Conservation (phyloP, 371 early-diverging fungal genomes). For the Apophysomyces sp. region DNA sequence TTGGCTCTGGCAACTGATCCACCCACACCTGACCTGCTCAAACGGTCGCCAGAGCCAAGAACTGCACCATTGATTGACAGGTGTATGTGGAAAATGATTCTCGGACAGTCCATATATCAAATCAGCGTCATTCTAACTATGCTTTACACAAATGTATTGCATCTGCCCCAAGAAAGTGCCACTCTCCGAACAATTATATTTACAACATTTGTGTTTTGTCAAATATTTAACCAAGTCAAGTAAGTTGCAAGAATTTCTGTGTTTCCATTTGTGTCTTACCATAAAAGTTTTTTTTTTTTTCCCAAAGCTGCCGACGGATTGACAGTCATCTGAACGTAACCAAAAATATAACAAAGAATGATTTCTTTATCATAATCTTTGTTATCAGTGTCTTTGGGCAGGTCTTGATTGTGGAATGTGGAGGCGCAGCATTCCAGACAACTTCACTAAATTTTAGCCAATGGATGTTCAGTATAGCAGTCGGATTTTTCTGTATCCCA, state of each 20-base stretch:
- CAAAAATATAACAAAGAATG: slow-evolving; percentile 52
- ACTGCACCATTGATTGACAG: slow-evolving; percentile 62
- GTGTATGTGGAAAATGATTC: slow-evolving; percentile 78
- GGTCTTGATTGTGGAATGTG: slow-evolving; percentile 60
- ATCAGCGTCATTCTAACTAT: slow-evolving; percentile 54
- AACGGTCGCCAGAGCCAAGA: slow-evolving; percentile 61
- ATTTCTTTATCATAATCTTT: slow-evolving; percentile 61
- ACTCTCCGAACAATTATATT: slow-evolving; percentile 65
- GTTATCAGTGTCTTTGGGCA: slow-evolving; percentile 56
- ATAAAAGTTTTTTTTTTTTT: slow-evolving; percentile 8
- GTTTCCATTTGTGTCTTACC: neutral
- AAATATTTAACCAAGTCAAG: slow-evolving; percentile 78
- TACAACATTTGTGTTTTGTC: slow-evolving; percentile 79
- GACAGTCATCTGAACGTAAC: slow-evolving; percentile 68
- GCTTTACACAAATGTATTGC: slow-evolving; percentile 33
- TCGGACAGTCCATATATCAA: slow-evolving; percentile 64
- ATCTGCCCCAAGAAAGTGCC: slow-evolving; percentile 22
- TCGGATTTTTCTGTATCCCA: slow-evolving; percentile 70
- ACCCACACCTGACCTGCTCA: slow-evolving; percentile 63
- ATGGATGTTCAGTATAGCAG: slow-evolving; percentile 68
- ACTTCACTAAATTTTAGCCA: slow-evolving; percentile 44
- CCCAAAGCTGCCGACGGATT: slow-evolving; percentile 67
- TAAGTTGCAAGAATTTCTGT: slow-evolving; percentile 16
- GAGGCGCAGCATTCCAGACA: slow-evolving; percentile 63
- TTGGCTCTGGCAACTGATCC: slow-evolving; percentile 77